Percentiles rank a stretch among this genome's conserved stretches.
Evolutionary conservation across 179 eudicot species (phyloP).

Genomic region (Drosera spatulata): DNA sequence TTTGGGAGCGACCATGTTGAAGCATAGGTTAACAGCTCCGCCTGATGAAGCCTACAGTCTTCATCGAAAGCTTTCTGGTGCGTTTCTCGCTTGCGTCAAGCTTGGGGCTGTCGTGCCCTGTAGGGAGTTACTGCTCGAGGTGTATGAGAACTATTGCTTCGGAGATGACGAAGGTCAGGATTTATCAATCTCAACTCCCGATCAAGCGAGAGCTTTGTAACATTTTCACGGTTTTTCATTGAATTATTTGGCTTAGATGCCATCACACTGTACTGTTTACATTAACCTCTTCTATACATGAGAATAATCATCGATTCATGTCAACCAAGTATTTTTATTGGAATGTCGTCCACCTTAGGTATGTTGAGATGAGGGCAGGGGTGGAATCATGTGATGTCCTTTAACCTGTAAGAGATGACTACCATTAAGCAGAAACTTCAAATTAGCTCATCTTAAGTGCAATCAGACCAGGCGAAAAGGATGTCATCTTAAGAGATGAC

Average conservation of each 20-base stretch:
- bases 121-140: slow-evolving; percentile 66
- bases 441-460: no score
- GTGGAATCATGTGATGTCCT: no score
- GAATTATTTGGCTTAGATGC: background rate
- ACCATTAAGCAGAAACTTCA: no score
- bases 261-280: background rate
- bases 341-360: no score
- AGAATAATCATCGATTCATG: no score
- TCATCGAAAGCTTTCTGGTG: slow-evolving; percentile 93
- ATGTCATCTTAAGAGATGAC: no score
- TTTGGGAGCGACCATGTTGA: slow-evolving; percentile 81
- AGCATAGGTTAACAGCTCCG: slow-evolving; percentile 87
- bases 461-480: no score
- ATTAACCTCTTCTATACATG: no score
- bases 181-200: background rate
- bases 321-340: no score
- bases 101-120: slow-evolving; percentile 93
- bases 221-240: background rate
- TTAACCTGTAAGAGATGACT: no score
- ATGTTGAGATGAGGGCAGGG: no score
- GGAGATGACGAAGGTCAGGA: slow-evolving; percentile 8
- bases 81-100: slow-evolving; percentile 91
- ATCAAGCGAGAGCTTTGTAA: background rate
- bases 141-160: slow-evolving; percentile 46
- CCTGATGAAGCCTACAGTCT: slow-evolving; percentile 97